Conservation (phyloP, 176 grass and related monocot species). For the Oryza meyeriana region DNA sequence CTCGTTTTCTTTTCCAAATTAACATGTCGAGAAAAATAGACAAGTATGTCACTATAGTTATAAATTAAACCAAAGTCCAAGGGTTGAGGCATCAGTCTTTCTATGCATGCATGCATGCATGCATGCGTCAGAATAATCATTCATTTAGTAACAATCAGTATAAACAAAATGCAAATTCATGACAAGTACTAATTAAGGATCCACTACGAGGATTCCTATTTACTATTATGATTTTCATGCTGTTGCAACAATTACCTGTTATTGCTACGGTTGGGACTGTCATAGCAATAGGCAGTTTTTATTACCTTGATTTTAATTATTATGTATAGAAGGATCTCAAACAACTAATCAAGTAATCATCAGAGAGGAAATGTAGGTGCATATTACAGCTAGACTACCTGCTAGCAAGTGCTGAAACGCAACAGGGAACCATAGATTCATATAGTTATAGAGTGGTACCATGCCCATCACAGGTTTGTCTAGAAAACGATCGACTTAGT, state of each 20-base stretch:
- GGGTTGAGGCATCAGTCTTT: constrained; percentile 10
- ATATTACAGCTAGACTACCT: not conserved
- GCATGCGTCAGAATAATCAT: constrained; percentile 5
- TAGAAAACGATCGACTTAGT: constrained; percentile 1
- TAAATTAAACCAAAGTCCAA: not conserved
- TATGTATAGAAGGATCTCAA: not conserved
- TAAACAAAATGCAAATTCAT: not conserved
- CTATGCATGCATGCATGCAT: not conserved
- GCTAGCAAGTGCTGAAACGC: not conserved
- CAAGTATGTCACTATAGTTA: not conserved
- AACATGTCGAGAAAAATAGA: not conserved
- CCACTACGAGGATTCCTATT: not conserved
- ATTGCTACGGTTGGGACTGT: not conserved
- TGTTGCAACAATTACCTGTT: not conserved
- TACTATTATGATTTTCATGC: not conserved
- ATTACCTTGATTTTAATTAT: not conserved
- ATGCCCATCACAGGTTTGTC: not conserved
- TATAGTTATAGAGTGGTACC: not conserved
- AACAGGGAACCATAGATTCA: not conserved
- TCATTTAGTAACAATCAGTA: not conserved
- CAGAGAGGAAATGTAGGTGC: not conserved
- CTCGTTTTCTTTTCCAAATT: not conserved
- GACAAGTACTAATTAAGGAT: not conserved
- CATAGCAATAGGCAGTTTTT: not conserved
- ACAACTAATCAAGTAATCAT: not conserved